Evolutionary conservation across 306 rosid species (phyloP).

Genomic region (Malus fusca): DNA sequence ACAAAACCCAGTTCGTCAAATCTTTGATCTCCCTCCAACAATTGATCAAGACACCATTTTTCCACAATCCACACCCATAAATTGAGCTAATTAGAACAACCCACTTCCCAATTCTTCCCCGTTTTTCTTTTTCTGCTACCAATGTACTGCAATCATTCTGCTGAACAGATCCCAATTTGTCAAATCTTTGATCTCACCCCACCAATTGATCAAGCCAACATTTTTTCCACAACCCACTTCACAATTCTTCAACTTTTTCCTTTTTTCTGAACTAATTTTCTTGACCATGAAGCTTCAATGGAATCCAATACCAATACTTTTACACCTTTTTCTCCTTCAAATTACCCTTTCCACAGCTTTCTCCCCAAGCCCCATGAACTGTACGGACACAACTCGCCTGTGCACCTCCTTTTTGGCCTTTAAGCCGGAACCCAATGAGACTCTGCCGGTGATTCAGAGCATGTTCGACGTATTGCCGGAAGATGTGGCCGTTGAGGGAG

Average conservation of each 20-base stretch:
- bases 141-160: background rate
- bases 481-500: conserved; percentile 75
- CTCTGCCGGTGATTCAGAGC: conserved; percentile 55
- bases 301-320: conserved; percentile 22
- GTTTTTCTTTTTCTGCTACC: background rate
- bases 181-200: background rate
- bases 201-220: background rate
- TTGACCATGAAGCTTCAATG: conserved; percentile 35
- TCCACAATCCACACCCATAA: background rate
- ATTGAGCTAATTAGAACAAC: background rate
- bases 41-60: background rate
- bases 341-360: conserved; percentile 22
- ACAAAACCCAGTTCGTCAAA: background rate
- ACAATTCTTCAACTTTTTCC: background rate
- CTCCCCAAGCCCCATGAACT: conserved; percentile 47
- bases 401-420: conserved; percentile 88
- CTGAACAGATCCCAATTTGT: background rate
- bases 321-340: conserved; percentile 18
- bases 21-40: background rate
- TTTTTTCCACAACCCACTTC: background rate
- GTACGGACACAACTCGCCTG: conserved; percentile 68
- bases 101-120: background rate
- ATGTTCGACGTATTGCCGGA: conserved; percentile 81
- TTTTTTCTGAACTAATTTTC: background rate
- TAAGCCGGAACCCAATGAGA: conserved; percentile 51